Evolutionary conservation across 306 rosid species (phyloP).

Genomic region (Citrullus mucosospermus): DNA sequence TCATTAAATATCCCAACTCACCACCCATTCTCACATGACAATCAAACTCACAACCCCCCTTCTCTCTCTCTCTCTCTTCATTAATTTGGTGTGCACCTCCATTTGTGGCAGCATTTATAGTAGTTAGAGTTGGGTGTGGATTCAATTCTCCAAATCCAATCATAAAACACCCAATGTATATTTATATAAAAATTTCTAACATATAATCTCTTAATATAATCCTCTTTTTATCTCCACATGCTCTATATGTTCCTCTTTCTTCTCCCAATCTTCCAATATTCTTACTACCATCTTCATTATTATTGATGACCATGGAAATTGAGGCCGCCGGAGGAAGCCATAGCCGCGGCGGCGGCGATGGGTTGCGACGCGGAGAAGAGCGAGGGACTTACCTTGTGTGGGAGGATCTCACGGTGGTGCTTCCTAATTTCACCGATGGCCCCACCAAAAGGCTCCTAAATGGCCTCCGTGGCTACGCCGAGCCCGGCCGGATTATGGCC

Average conservation of each 20-base stretch:
- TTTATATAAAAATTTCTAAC: too few relatives aligned
- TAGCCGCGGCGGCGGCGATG: not conserved
- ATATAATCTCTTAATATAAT: too few relatives aligned
- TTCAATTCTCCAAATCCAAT: not conserved
- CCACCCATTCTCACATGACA: constrained; percentile 4
- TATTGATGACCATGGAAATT: constrained; percentile 31
- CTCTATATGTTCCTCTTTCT: not conserved
- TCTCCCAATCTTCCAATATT: not conserved
- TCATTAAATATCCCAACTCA: not conserved
- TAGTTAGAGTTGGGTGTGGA: not conserved
- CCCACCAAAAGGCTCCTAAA: constrained; percentile 69
- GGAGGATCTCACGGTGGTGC: constrained; percentile 67
- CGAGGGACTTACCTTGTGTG: constrained; percentile 73
- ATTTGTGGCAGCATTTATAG: constrained; percentile 4
- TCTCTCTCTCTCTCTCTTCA: not conserved
- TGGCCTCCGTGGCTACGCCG: constrained; percentile 65
- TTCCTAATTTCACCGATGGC: constrained; percentile 58
- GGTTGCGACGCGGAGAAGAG: constrained; percentile 17
- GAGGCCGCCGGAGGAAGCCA: constrained; percentile 17
- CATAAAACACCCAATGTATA: not conserved
- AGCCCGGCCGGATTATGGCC: constrained; percentile 79
- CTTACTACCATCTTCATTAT: too few relatives aligned
- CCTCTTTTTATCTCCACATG: too few relatives aligned
- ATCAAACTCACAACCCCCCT: not conserved
- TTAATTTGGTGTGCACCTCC: constrained; percentile 4